Evolutionary conservation across 805 yeast genomes (phyloP).

Genomic region (Hanseniaspora nectarophila): DNA sequence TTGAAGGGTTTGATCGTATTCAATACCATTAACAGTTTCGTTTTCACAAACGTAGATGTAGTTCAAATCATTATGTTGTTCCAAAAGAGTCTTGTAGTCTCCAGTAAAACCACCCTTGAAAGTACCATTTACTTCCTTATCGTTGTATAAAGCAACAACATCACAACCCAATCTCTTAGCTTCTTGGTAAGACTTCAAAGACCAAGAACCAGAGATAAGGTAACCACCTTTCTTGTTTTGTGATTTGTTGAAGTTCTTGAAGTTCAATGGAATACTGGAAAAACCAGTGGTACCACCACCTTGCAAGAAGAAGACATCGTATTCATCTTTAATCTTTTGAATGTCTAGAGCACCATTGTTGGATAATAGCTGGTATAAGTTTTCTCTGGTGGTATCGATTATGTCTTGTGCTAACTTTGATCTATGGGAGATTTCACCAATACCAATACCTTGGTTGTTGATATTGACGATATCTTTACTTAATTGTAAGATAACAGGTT

Average conservation of each 20-base stretch:
- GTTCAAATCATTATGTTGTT: slow-evolving; percentile 49
- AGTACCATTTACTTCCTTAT: slow-evolving; percentile 48
- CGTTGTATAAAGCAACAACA: slow-evolving; percentile 55
- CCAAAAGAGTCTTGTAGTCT: slow-evolving; percentile 12
- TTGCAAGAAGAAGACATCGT: slow-evolving; percentile 88
- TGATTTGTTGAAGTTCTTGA: slow-evolving; percentile 22
- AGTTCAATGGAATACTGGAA: slow-evolving; percentile 71
- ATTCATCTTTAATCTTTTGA: slow-evolving; percentile 66
- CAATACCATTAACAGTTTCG: slow-evolving; percentile 94
- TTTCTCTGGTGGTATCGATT: slow-evolving; percentile 61
- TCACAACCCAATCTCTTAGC: slow-evolving; percentile 73
- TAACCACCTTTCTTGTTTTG: slow-evolving; percentile 62
- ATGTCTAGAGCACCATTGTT: slow-evolving; percentile 24
- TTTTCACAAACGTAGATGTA: slow-evolving; percentile 88
- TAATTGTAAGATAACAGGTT: slow-evolving; percentile 73
- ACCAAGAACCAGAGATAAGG: slow-evolving; percentile 89
- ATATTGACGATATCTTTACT: slow-evolving; percentile 70
- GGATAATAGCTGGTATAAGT: slow-evolving; percentile 41
- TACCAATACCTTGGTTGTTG: slow-evolving; percentile 62
- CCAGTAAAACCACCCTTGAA: slow-evolving; percentile 31
- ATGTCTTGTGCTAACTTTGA: slow-evolving; percentile 69
- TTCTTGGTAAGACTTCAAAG: slow-evolving; percentile 76
- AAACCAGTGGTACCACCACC: slow-evolving; percentile 98
- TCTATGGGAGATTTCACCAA: slow-evolving; percentile 95
- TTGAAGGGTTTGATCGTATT: slow-evolving; percentile 42